phyloP scores from a whole-genome alignment of 306 rosid species.

The Trifolium fragiferum region DNA sequence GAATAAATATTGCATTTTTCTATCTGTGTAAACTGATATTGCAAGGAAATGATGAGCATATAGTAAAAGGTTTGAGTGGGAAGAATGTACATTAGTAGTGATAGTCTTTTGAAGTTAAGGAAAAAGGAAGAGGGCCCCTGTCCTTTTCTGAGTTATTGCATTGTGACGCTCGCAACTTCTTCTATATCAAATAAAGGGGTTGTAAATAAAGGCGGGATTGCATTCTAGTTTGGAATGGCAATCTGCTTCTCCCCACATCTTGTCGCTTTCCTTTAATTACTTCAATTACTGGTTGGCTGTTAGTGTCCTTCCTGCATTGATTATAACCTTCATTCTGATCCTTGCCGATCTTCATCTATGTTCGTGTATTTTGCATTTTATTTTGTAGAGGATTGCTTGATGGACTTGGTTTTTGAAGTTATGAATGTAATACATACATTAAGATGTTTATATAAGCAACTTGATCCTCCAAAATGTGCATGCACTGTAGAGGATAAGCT shows the following conservation, averaged over 20 bases:
- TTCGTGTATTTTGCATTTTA: background rate
- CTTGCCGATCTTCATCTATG: slow-evolving; percentile 27
- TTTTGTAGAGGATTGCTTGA: background rate
- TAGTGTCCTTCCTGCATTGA: slow-evolving; percentile 60
- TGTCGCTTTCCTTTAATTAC: slow-evolving; percentile 26
- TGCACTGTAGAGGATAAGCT: background rate
- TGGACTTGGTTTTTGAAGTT: background rate
- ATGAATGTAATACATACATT: background rate
- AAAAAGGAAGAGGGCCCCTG: slow-evolving; percentile 65
- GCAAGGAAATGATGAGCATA: slow-evolving; percentile 71
- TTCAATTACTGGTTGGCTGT: slow-evolving; percentile 24
- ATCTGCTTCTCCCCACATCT: slow-evolving; percentile 73
- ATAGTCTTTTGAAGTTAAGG: slow-evolving; percentile 47
- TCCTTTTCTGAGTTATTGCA: slow-evolving; percentile 72
- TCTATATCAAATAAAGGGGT: slow-evolving; percentile 61
- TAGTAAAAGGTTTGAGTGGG: slow-evolving; percentile 89
- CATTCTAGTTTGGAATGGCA: slow-evolving; percentile 80
- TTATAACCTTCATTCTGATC: slow-evolving; percentile 70
- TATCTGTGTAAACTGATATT: background rate
- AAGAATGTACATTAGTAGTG: slow-evolving; percentile 44
- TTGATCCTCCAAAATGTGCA: background rate
- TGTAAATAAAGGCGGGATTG: slow-evolving; percentile 83
- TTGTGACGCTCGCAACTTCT: slow-evolving; percentile 88
- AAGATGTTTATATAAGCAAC: background rate
- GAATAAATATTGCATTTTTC: background rate